Base-by-base conservation (phyloP, 495 filamentous ascomycete species). In the Friedmanniomyces endolithicus region DNA sequence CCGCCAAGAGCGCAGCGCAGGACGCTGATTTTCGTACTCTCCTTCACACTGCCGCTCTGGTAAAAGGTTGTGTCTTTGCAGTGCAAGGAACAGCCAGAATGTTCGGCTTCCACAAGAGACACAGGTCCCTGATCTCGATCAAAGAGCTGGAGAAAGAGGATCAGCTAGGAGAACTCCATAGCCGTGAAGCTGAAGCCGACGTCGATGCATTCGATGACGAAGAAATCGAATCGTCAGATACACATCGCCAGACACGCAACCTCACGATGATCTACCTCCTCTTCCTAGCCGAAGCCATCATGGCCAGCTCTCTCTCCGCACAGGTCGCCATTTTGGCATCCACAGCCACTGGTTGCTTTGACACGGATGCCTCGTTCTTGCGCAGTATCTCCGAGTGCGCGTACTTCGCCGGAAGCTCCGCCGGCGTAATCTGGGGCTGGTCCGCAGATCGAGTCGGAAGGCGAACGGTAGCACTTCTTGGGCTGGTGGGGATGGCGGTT, bases 371-470 rank as follows among this genome's bases (percentile, higher is more conserved):
- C 17, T 68, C 67, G 14, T 74, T 74, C 55, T 66, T 71, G 40
- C 68, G 68, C 24, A 71, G 70, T 24, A 62, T 72, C 24, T 63
- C 74, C 20, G 71, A 74, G 44, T 71, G 72, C 45, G 70, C 70
- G n/a, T 74, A 74, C 43, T 72, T 72, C n/a, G 63, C 73, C 52
- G 71, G 71, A 11, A 67, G 70, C 37, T 65, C 69, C n/a, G 65
- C 65, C 33, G 71, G 71, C 52, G 55, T 67, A 48, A 61, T 65
- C 55, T 73, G 71, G 71, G 71, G 71, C 22, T 68, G 68, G 48
- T 58, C 72, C 24, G 62, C 70, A 4, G 71, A 73, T 47, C 62
- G 68, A 19, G 48, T 68, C 46, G 71, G 71, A 11, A 65, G 71
- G 12, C 56, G 70, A 17, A 66, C 62, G 16, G 62, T 73, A 11